Evolutionary conservation across 2,329 filamentous ascomycete genomes (phyloP).

Genomic region (Seiridium unicorne): DNA sequence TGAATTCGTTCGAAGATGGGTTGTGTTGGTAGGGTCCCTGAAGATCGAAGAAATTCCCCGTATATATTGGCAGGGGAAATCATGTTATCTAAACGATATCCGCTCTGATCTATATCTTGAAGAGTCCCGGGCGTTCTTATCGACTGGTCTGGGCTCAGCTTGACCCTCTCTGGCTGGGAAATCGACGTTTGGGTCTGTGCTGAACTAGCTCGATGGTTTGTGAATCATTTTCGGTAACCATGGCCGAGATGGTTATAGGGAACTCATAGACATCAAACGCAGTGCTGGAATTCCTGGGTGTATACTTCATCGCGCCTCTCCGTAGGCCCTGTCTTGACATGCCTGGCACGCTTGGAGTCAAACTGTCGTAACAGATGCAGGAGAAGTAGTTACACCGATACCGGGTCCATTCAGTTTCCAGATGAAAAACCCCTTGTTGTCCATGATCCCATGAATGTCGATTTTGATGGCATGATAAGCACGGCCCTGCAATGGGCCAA

Average conservation of each 20-base stretch:
- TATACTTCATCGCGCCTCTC: slow-evolving; percentile 34
- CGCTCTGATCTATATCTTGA: slow-evolving; percentile 39
- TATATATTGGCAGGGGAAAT: slow-evolving; percentile 32
- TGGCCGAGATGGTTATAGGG: slow-evolving; percentile 80
- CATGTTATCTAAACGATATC: slow-evolving; percentile 28
- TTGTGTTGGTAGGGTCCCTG: slow-evolving; percentile 44
- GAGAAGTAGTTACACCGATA: slow-evolving; percentile 91
- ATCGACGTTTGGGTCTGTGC: slow-evolving; percentile 87
- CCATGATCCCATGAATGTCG: slow-evolving; percentile 69
- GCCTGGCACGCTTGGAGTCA: slow-evolving; percentile 47
- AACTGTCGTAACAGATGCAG: slow-evolving; percentile 73
- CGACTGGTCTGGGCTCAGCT: slow-evolving; percentile 65
- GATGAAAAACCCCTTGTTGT: slow-evolving; percentile 87
- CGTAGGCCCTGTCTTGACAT: slow-evolving; percentile 39
- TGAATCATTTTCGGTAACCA: slow-evolving; percentile 71
- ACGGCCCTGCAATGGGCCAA: slow-evolving; percentile 49
- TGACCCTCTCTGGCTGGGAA: slow-evolving; percentile 67
- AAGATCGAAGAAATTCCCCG: slow-evolving; percentile 31
- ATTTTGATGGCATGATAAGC: slow-evolving; percentile 55
- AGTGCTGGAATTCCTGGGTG: slow-evolving; percentile 47
- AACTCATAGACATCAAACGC: slow-evolving; percentile 70
- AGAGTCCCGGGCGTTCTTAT: slow-evolving; percentile 45
- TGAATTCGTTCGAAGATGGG: slow-evolving; percentile 84
- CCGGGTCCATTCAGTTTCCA: slow-evolving; percentile 87
- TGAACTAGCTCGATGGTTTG: slow-evolving; percentile 84